phyloP scores from a whole-genome alignment of 1,284 basidiomycete species.

The Fomes fomentarius region DNA sequence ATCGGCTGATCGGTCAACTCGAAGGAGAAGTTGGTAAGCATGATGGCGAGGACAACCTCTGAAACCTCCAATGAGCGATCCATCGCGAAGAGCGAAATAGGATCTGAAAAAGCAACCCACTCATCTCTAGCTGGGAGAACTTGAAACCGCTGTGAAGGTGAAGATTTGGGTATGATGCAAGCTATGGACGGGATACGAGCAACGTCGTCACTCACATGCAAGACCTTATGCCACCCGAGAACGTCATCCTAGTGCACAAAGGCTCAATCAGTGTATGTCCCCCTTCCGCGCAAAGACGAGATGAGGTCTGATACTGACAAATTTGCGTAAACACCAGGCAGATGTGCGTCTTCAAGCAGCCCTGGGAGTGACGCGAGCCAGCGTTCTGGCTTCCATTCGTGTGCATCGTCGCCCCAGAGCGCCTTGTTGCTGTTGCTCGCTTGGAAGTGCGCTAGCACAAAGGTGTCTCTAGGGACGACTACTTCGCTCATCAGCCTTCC shows the following conservation, averaged over 20 bases:
- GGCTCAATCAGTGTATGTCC: neutral
- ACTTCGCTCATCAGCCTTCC: neutral
- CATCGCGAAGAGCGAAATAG: neutral
- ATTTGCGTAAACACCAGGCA: conserved; percentile 1
- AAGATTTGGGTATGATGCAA: neutral
- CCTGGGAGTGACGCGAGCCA: neutral
- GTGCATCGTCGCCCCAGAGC: neutral
- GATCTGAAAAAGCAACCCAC: conserved; percentile 26
- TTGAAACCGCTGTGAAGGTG: conserved; percentile 33
- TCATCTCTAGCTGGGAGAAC: conserved; percentile 40
- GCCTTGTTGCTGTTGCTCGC: neutral
- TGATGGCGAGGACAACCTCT: conserved; percentile 17
- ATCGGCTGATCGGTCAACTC: conserved; percentile 23
- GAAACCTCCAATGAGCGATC: neutral
- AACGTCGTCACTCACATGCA: conserved; percentile 37
- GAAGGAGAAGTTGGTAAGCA: conserved; percentile 16
- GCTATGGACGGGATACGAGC: neutral
- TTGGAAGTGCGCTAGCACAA: neutral
- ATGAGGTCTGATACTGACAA: neutral
- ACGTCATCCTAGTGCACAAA: conserved; percentile 33
- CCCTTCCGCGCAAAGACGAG: neutral
- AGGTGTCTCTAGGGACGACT: neutral
- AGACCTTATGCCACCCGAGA: conserved; percentile 34
- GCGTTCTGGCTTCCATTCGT: neutral
- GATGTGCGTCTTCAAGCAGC: neutral